Base-by-base conservation (phyloP, 2,329 filamentous ascomycete genomes). In the Neocucurbitaria cava region DNA sequence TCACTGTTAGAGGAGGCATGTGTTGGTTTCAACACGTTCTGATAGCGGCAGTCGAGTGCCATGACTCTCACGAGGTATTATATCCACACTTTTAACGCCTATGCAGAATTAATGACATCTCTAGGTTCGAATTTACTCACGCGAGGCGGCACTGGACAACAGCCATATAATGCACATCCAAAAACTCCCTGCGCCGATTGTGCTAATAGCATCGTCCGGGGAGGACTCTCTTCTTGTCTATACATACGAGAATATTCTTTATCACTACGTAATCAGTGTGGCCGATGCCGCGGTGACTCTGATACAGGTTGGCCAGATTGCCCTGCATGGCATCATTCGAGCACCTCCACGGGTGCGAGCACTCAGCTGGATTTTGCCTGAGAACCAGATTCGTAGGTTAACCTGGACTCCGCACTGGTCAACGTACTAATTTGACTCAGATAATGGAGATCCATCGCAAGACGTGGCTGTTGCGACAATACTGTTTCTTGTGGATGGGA, bases 21-120 rank as follows among this genome's bases (percentile, higher is more conserved):
- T 98, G 94, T 73, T 99, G 95, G 95, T 93, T 96, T 72, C 92
- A 96, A 63, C 94, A 99, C 76, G 90, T 98, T 28, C 82, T 99
- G 17, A 91, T 98, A 51, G 93, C 92, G 35, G 92, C 94, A 3
- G 89, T 97, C n/a, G 95, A 99, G 75, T 88, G 87, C 49, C 90
- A 90, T 63, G 85, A 88, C 62, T 87, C 87, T 20, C 92, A 92
- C 67, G 90, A 96, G 79, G 84, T 85, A 76, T 72, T 3, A 2
- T 3, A 35, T 15, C 15, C 5, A 23, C 10, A 18, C 17, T 2
- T 36, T 1, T 9, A 30, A 45, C 45, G 18, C 20, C 20, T 48
- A 15, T 2, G 5, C 20, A 10, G 50, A 23, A 45, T 51, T 68
- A 39, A 66, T 42, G n/a, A 15, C 4, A 10, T 17, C 3, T 42